Evolutionary conservation across 352 stramenopile species (phyloP), one percentile per base, ranked within the genome.

Genomic region (Phytophthora syringae): DNA sequence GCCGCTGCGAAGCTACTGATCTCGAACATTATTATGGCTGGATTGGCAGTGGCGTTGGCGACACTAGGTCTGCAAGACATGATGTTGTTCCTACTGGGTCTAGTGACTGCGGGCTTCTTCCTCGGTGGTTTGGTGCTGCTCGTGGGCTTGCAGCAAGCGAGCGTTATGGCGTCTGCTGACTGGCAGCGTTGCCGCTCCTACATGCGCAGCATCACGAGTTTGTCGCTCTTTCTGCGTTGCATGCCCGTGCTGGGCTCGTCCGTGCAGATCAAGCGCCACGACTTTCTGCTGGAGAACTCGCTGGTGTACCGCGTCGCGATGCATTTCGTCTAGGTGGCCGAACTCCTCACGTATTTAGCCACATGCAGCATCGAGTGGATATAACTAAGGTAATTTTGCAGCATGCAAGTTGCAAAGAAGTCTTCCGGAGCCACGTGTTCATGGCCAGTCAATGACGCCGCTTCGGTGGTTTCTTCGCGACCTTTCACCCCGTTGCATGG

Each of bases 201-300:
- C 36, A 65, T 94, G 51, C 85, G 86, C 61, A 91, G 77, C 69
- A 89, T 93, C 57, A 90, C 85, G 22, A 93, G 85, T 44, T 71
- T 95, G 15, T 95, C 87, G 52, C 82, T 95, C 16, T 94, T 95
- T 55, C 67, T 95, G 39, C 80, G 85, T 52, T 83, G 72, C 15
- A 67, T 95, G 25, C 87, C 87, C 2, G 71, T 93, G 11, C 55
- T 88, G 25, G 87, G 87, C 1, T 58, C 84, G 0, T 88, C 78
- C 3, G 70, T 94, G n/a, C 52, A 75, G 53, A 80, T 95, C 67
- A 95, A 93, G 68, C 86, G 85, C 34, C 87, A 93, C 70, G 65
- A 93, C 45, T 91, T 85, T 45, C 63, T 95, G 51, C 67, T 94
- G 18, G 52, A 90, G 57, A 77, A 95, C 65, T 95, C 87, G 54